Evolutionary conservation across 495 filamentous ascomycete genomes (phyloP), one percentile per base, ranked within the genome.

Genomic region (Podospora comata): DNA sequence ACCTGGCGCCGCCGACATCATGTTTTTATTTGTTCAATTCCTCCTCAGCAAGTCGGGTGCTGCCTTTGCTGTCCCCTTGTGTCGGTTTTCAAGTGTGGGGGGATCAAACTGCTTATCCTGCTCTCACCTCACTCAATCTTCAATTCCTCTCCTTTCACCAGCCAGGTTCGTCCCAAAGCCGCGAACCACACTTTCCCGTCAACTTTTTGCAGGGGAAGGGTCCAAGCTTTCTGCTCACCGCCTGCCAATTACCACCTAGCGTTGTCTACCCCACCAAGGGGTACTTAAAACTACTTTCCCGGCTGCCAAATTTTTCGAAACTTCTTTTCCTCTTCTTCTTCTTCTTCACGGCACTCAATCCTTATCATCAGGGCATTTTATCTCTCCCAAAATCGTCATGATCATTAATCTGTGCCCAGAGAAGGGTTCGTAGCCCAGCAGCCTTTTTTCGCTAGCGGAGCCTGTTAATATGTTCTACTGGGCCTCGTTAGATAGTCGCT

Each of bases 401-500:
- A 81, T 73, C 82, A 84, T 85, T 85, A 79, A 80, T 73, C 68
- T 64, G 78, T 82, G 82, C 82, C 82, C 71, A 85, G 81, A 84
- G 55, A 54, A 73, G 76, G 66, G 19, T 32, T 32, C 20, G 34
- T 53, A 27, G 39, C 70, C 53, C 58, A 72, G 80, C 80, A 78
- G 80, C 77, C 55, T 74, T 79, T 75, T 82, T 84, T 85, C 82
- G 82, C 82, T 84, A 84, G 79, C 82, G 77, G 81, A 75, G 75
- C 80, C 80, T 83, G 79, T 71, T 61, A 65, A 61, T 68, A 61
- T 20, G 11, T 62, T 68, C 66, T 74, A 80, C 79, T 77, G 79
- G 81, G 81, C 71, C 70, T 79, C 78, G 82, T 85, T 85, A 84
- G 82, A 85, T 85, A 84, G 82, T 76, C 76, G 75, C 80, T 78